Percentiles rank a stretch among this genome's conserved stretches.
These are phyloP conservation scores for Ophiostoma piceae DNA, from an alignment of 2,329 filamentous ascomycete species.

Conservation along the genomic window DNA sequence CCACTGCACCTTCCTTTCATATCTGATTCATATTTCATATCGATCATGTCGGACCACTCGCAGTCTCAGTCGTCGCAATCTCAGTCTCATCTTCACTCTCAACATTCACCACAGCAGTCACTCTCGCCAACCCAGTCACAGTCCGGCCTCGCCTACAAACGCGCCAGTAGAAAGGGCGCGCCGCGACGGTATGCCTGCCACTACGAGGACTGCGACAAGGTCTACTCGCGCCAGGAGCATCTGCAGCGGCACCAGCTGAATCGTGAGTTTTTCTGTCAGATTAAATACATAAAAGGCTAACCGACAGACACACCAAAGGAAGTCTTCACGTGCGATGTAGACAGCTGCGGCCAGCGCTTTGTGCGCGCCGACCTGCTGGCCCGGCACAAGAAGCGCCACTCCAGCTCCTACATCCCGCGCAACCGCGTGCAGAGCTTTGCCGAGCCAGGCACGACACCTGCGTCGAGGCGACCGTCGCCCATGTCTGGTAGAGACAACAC, in stretches of 20 bases:
- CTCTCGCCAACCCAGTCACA: background rate
- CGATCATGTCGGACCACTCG: background rate
- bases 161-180: constrained; percentile 48
- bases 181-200: constrained; percentile 53
- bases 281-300: background rate
- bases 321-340: constrained; percentile 71
- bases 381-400: constrained; percentile 62
- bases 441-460: constrained; percentile 31
- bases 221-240: constrained; percentile 75
- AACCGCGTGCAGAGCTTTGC: constrained; percentile 49
- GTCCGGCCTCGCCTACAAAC: constrained; percentile 25
- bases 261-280: constrained; percentile 33
- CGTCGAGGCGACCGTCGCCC: constrained; percentile 26
- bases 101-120: constrained; percentile 11
- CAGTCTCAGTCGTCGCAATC: background rate
- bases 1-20: background rate
- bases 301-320: constrained; percentile 63
- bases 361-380: constrained; percentile 72
- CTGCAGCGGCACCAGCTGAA: constrained; percentile 78
- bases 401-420: constrained; percentile 47
- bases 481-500: constrained; percentile 23
- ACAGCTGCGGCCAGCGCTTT: constrained; percentile 69
- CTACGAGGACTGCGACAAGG: constrained; percentile 67
- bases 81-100: background rate
- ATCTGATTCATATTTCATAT: background rate